Conservation (phyloP, 306 rosid genomes). For the Casuarina glauca region DNA sequence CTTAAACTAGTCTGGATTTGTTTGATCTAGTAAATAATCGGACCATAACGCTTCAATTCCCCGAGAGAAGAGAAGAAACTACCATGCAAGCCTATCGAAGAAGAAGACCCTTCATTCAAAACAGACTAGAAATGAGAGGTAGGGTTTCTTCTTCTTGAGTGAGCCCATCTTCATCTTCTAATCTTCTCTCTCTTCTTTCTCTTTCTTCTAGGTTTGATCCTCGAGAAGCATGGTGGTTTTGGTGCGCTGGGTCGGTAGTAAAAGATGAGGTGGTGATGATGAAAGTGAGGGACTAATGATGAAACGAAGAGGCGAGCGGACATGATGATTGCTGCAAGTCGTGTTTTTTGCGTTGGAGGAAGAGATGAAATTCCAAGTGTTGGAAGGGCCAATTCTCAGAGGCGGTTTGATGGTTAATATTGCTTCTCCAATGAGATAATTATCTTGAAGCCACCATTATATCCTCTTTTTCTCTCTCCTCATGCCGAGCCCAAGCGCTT, state of each 20-base stretch:
- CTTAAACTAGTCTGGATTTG: slow-evolving; percentile 20
- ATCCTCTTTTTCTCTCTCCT: slow-evolving; percentile 25
- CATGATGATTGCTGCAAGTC: slow-evolving; percentile 62
- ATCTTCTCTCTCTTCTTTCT: slow-evolving; percentile 42
- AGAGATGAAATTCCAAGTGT: slow-evolving; percentile 33
- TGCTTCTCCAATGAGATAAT: slow-evolving; percentile 33
- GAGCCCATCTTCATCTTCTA: slow-evolving; percentile 53
- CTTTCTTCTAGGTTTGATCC: slow-evolving; percentile 35
- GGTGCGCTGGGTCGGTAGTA: slow-evolving; percentile 55
- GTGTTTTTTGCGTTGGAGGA: slow-evolving; percentile 43
- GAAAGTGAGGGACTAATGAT: slow-evolving; percentile 61
- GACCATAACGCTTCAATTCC: slow-evolving; percentile 89
- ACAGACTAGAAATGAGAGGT: slow-evolving; percentile 9
- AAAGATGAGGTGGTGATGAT: slow-evolving; percentile 53
- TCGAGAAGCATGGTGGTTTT: slow-evolving; percentile 32
- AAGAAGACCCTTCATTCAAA: slow-evolving; percentile 27
- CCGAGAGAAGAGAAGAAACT: slow-evolving; percentile 59
- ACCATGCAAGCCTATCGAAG: slow-evolving; percentile 29
- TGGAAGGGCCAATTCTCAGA: slow-evolving; percentile 24
- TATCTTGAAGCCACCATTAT: slow-evolving; percentile 40
- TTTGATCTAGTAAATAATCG: slow-evolving; percentile 61
- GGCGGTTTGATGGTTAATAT: not conserved
- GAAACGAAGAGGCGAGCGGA: slow-evolving; percentile 48
- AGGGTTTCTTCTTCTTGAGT: slow-evolving; percentile 83
- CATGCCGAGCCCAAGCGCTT: slow-evolving; percentile 22